Conservation (phyloP, 75 land plant genomes). For the Selaginella tamariscina region DNA sequence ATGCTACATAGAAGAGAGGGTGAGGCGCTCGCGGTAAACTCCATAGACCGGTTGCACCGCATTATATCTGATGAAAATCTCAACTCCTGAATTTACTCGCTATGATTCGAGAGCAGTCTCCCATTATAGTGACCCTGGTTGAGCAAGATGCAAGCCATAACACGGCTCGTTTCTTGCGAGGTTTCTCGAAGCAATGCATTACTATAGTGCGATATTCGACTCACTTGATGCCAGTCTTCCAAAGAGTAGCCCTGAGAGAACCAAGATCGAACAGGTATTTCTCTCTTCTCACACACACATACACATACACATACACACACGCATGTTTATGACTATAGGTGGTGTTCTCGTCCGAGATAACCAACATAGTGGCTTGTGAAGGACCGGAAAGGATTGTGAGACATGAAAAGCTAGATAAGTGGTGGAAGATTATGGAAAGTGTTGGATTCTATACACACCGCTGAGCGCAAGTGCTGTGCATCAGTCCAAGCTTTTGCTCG, state of each 20-base stretch:
- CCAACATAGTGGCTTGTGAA: conserved; percentile 45
- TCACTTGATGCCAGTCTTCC: conserved; percentile 48
- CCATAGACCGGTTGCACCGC: conserved; percentile 33
- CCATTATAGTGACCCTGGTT: conserved; percentile 39
- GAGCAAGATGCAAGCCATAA: conserved; percentile 60
- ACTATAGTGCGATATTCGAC: conserved; percentile 44
- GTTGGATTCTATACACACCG: conserved; percentile 33
- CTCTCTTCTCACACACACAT: too few relatives aligned
- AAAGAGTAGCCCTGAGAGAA: conserved; percentile 29
- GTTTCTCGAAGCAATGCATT: conserved; percentile 46
- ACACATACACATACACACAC: too few relatives aligned
- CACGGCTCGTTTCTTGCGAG: conserved; percentile 38
- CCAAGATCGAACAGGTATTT: conserved; percentile 39
- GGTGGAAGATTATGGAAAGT: conserved; percentile 42
- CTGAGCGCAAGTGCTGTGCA: conserved; percentile 51
- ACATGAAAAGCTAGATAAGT: conserved; percentile 46
- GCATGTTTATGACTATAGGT: too few relatives aligned
- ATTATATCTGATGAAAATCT: conserved; percentile 15
- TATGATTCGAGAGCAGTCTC: conserved; percentile 46
- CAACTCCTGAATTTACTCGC: conserved; percentile 16
- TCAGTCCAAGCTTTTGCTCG: conserved; percentile 45
- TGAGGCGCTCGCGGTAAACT: conserved; percentile 46
- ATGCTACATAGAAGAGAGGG: conserved; percentile 40
- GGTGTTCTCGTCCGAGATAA: conserved; percentile 37
- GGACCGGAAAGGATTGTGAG: conserved; percentile 35